These are phyloP conservation scores for Mycena sanguinolenta DNA, from an alignment of 768 basidiomycete genomes.

Conservation along the genomic window DNA sequence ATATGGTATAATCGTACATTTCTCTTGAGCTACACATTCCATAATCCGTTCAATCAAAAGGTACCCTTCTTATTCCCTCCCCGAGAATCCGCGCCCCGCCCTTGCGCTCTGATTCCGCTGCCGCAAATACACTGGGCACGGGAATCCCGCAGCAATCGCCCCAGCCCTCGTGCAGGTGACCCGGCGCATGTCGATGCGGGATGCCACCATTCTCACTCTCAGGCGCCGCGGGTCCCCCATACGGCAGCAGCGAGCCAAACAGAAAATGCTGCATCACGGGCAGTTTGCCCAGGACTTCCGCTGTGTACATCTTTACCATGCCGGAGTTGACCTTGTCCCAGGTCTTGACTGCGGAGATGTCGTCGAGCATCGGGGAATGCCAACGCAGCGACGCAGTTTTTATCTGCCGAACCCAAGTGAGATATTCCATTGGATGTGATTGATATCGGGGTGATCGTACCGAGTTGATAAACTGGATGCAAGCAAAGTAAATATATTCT, in stretches of 20 bases:
- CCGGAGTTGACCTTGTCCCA: slow-evolving; percentile 98
- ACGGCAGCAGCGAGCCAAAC: slow-evolving; percentile 86
- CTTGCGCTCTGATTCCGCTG: slow-evolving; percentile 65
- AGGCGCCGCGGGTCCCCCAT: slow-evolving; percentile 68
- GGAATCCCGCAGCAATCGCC: slow-evolving; percentile 94
- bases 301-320: slow-evolving; percentile 98
- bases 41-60: slow-evolving; percentile 26
- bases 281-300: slow-evolving; percentile 94
- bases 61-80: slow-evolving; percentile 35
- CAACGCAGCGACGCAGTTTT: slow-evolving; percentile 96
- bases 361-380: slow-evolving; percentile 99
- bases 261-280: slow-evolving; percentile 97
- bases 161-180: slow-evolving; percentile 74
- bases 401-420: slow-evolving; percentile 63
- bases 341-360: slow-evolving; percentile 93
- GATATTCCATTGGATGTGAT: background rate
- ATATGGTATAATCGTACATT: too few relatives aligned
- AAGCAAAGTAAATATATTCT: slow-evolving; percentile 97
- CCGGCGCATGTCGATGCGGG: slow-evolving; percentile 67
- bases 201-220: slow-evolving; percentile 47
- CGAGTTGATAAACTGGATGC: slow-evolving; percentile 96
- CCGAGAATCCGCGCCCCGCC: slow-evolving; percentile 23
- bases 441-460: slow-evolving; percentile 56
- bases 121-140: slow-evolving; percentile 86
- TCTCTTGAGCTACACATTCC: background rate